phyloP scores from a whole-genome alignment of 140 eudicot genomes.

The Oenanthe javanica region DNA sequence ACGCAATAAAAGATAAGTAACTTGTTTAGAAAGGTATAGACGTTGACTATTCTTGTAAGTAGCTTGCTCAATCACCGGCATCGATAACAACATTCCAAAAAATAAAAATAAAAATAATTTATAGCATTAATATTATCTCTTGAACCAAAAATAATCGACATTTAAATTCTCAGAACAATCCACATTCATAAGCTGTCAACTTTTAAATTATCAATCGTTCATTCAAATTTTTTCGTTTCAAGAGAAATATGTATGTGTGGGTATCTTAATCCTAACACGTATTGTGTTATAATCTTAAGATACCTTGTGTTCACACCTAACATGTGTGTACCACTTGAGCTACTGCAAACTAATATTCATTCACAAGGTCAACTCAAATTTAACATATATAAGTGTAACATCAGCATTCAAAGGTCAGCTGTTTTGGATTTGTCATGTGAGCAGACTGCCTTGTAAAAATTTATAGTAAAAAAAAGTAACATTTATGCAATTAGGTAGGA shows the following conservation, averaged over 20 bases:
- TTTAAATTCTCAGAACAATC: not conserved
- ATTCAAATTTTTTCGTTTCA: not conserved
- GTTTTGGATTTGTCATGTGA: not conserved
- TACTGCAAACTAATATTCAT: not conserved
- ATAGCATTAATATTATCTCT: not conserved
- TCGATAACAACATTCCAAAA: constrained; percentile 15
- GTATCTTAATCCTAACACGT: too few relatives aligned
- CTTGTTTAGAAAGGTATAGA: constrained; percentile 97
- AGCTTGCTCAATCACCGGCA: constrained; percentile 82
- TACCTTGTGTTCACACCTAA: not conserved
- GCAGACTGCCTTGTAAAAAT: not conserved
- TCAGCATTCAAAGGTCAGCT: not conserved
- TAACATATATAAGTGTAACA: not conserved
- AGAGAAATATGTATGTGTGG: too few relatives aligned
- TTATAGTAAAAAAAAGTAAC: not conserved
- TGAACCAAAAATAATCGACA: too few relatives aligned
- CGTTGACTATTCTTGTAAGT: constrained; percentile 91
- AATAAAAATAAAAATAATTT: not conserved
- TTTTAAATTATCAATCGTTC: too few relatives aligned
- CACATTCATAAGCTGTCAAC: not conserved
- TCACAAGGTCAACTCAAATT: not conserved
- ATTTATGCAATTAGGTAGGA: not conserved
- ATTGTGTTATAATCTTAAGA: too few relatives aligned
- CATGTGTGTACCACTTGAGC: not conserved
- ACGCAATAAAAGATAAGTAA: constrained; percentile 7